These are phyloP conservation scores for Aspergillus oerlinghausenensis DNA, from an alignment of 2,329 filamentous ascomycete genomes.

Conservation along the genomic window DNA sequence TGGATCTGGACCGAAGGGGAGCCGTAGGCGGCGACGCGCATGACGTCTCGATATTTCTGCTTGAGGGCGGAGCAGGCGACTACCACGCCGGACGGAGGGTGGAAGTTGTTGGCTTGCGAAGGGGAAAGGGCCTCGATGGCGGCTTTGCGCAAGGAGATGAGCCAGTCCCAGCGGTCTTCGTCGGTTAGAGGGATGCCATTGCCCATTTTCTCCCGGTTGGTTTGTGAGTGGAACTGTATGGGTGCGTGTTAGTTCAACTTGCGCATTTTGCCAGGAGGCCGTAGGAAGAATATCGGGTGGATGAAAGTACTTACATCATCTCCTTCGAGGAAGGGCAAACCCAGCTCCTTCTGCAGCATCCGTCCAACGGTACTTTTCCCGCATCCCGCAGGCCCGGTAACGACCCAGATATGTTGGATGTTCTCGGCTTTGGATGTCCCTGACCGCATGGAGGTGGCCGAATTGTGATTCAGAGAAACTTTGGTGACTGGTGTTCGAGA, in stretches of 20 bases:
- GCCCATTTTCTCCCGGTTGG: constrained; percentile 90
- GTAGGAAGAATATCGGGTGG: background rate
- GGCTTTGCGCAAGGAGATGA: constrained; percentile 68
- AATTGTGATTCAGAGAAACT: constrained; percentile 16
- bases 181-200: constrained; percentile 80
- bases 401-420: constrained; percentile 70
- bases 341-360: constrained; percentile 57
- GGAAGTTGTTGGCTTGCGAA: constrained; percentile 32
- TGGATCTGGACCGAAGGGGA: constrained; percentile 71
- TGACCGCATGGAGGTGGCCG: constrained; percentile 13
- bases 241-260: constrained; percentile 11
- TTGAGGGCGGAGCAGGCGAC: constrained; percentile 95
- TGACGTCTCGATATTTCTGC: constrained; percentile 92
- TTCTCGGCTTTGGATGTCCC: constrained; percentile 7
- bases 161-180: constrained; percentile 96
- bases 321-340: constrained; percentile 70
- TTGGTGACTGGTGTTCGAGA: constrained; percentile 17
- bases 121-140: constrained; percentile 48
- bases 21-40: constrained; percentile 74
- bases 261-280: background rate
- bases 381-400: constrained; percentile 73
- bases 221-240: constrained; percentile 45
- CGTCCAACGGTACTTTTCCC: constrained; percentile 73
- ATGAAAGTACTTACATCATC: constrained; percentile 59
- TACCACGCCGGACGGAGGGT: constrained; percentile 69